phyloP scores from a whole-genome alignment of 73 alveolate genomes.

The Paramecium biaurelia region DNA sequence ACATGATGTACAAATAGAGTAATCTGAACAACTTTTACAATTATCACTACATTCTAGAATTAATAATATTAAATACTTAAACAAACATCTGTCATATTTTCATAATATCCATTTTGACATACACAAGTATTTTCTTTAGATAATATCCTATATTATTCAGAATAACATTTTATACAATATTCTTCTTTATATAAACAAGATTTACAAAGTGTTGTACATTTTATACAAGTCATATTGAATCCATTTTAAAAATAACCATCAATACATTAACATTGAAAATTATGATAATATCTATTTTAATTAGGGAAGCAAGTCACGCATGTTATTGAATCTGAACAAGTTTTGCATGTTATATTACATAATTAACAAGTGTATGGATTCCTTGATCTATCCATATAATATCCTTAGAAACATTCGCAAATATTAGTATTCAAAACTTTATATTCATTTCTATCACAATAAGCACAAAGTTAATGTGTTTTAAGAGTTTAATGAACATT shows the following conservation, averaged over 20 bases:
- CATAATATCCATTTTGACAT: neutral
- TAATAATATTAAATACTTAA: neutral
- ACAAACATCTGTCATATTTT: neutral
- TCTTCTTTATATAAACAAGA: neutral
- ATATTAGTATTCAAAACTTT: neutral
- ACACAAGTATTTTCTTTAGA: neutral
- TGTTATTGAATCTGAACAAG: neutral
- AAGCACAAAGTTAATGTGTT: neutral
- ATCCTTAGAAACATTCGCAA: neutral
- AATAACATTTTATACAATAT: neutral
- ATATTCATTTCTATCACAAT: neutral
- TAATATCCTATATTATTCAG: neutral
- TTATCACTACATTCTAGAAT: neutral
- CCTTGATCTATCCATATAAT: neutral
- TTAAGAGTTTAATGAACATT: neutral
- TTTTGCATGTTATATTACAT: neutral
- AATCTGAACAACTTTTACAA: neutral
- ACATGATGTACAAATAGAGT: neutral
- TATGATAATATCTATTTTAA: neutral
- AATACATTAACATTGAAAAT: neutral
- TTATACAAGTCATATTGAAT: neutral
- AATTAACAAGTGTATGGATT: neutral
- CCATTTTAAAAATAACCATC: slow-evolving; percentile 30
- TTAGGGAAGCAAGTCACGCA: neutral
- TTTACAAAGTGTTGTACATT: neutral